Evolutionary conservation across 140 eudicot genomes (phyloP).

Genomic region (Erigeron philadelphicus): DNA sequence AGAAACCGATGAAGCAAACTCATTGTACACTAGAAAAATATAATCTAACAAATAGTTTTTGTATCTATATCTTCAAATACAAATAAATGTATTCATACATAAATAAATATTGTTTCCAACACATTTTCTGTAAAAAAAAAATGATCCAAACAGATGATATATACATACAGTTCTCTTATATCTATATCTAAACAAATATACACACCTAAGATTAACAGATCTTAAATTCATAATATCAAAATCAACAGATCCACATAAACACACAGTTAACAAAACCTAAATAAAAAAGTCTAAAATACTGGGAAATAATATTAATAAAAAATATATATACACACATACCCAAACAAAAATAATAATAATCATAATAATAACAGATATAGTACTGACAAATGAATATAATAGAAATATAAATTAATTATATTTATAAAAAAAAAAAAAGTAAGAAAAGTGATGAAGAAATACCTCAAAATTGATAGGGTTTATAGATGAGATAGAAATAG

Average conservation of each 20-base stretch:
- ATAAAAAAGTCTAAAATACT: not conserved
- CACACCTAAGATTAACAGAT: not conserved
- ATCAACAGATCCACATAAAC: conserved; percentile 14
- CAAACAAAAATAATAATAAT: not conserved
- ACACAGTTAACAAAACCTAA: conserved; percentile 16
- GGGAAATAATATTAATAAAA: not conserved
- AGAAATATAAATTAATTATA: not conserved
- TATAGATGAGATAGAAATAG: not conserved
- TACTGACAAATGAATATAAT: not conserved
- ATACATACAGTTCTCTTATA: too few relatives aligned
- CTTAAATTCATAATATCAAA: not conserved
- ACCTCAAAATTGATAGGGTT: conserved; percentile 18
- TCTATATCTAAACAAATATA: too few relatives aligned
- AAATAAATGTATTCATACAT: too few relatives aligned
- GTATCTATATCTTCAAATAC: too few relatives aligned
- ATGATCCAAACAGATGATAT: too few relatives aligned
- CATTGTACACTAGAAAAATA: too few relatives aligned
- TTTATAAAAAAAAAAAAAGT: not conserved
- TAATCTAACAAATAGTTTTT: too few relatives aligned
- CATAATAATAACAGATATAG: not conserved
- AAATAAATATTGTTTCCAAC: too few relatives aligned
- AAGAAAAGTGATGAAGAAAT: not conserved
- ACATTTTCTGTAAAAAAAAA: too few relatives aligned
- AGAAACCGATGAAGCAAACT: too few relatives aligned
- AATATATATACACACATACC: not conserved